Conservation (phyloP, 2,329 filamentous ascomycete genomes). For the Pyrenophora graminea region DNA sequence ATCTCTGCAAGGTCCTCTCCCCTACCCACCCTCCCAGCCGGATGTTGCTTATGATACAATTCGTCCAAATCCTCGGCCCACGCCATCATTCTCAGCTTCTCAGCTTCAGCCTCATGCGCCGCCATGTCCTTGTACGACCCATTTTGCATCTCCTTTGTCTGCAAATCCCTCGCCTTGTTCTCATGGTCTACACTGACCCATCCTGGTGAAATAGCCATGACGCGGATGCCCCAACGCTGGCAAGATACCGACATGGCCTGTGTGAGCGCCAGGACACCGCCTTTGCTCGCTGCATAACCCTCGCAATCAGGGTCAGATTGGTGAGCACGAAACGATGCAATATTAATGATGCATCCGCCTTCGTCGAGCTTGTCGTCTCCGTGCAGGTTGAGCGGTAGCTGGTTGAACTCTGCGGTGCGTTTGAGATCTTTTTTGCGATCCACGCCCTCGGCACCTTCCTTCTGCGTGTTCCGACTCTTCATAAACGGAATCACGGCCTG, state of each 20-base stretch:
- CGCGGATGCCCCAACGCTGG: constrained; percentile 49
- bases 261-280: constrained; percentile 54
- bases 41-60: constrained; percentile 55
- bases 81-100: constrained; percentile 17
- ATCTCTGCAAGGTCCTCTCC: constrained; percentile 54
- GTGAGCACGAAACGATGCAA: constrained; percentile 55
- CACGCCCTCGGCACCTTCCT: constrained; percentile 15
- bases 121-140: constrained; percentile 20
- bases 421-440: constrained; percentile 26
- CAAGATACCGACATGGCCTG: constrained; percentile 55
- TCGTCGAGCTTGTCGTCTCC: constrained; percentile 29
- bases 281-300: constrained; percentile 56
- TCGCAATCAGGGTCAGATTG: constrained; percentile 57
- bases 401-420: constrained; percentile 25
- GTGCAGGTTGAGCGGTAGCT: constrained; percentile 25
- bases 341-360: constrained; percentile 47
- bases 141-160: constrained; percentile 31
- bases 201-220: constrained; percentile 55
- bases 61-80: constrained; percentile 54
- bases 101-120: constrained; percentile 23
- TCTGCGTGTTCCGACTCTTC: constrained; percentile 25
- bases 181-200: constrained; percentile 57
- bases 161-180: constrained; percentile 47
- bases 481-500: constrained; percentile 30
- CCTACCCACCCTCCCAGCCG: constrained; percentile 54